phyloP scores from a whole-genome alignment of 2,329 filamentous ascomycete species.

The Trichophaea hybrida region DNA sequence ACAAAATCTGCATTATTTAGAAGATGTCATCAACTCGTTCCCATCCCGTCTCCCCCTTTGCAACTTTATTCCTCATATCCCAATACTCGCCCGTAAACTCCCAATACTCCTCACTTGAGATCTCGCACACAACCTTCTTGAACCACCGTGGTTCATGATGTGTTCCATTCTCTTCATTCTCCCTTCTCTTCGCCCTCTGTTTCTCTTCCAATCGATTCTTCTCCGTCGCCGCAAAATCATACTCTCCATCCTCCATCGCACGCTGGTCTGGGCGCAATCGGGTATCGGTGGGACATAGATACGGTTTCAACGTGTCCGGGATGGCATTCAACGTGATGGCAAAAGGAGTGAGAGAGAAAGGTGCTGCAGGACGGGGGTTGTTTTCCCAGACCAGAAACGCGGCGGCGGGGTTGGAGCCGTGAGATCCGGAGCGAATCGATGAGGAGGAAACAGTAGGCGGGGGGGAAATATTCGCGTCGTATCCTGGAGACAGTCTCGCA shows the following conservation, averaged over 20 bases:
- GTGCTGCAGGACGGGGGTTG: constrained; percentile 61
- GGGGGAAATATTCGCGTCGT: constrained; percentile 54
- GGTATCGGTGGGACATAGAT: constrained; percentile 83
- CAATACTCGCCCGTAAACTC: constrained; percentile 80
- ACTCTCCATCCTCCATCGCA: constrained; percentile 97
- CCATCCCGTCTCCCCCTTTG: constrained; percentile 39
- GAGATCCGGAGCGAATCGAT: constrained; percentile 37
- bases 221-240: constrained; percentile 81
- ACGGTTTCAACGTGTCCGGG: constrained; percentile 60
- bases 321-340: constrained; percentile 88
- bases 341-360: constrained; percentile 95
- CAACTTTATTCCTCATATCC: constrained; percentile 54
- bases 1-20: constrained; percentile 3
- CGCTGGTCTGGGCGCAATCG: constrained; percentile 85
- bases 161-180: constrained; percentile 62
- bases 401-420: constrained; percentile 45
- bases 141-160: constrained; percentile 84
- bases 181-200: constrained; percentile 61
- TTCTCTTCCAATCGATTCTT: constrained; percentile 91
- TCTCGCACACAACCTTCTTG: constrained; percentile 50
- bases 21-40: constrained; percentile 30
- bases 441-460: constrained; percentile 34
- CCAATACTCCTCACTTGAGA: constrained; percentile 86
- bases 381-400: constrained; percentile 91
- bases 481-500: constrained; percentile 80